phyloP scores from a whole-genome alignment of 2,329 filamentous ascomycete genomes.

The Fusarium hainanense region DNA sequence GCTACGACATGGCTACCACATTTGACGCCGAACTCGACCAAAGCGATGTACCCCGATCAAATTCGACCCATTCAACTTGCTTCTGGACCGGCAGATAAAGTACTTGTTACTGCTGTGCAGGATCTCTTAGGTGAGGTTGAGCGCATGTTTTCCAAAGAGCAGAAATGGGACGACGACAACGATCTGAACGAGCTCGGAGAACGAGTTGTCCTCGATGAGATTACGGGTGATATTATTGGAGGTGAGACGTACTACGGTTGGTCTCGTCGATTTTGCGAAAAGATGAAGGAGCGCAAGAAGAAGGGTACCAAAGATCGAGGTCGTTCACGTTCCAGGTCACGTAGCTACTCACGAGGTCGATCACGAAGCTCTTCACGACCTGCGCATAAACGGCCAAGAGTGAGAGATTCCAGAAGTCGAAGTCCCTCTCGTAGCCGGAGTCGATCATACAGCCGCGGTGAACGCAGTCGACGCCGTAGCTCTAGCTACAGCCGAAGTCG shows the following conservation, averaged over 20 bases:
- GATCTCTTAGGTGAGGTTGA: slow-evolving; percentile 76
- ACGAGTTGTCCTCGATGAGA: slow-evolving; percentile 70
- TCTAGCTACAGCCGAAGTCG: slow-evolving; percentile 49
- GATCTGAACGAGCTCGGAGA: slow-evolving; percentile 84
- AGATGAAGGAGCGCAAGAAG: slow-evolving; percentile 73
- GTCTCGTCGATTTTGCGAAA: slow-evolving; percentile 82
- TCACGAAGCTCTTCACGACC: slow-evolving; percentile 50
- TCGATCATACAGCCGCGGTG: slow-evolving; percentile 47
- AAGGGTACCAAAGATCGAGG: slow-evolving; percentile 47
- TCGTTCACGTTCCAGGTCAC: slow-evolving; percentile 50
- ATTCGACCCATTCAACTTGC: slow-evolving; percentile 78
- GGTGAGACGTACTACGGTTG: slow-evolving; percentile 89
- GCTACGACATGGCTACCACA: slow-evolving; percentile 84
- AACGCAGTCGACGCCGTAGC: slow-evolving; percentile 39
- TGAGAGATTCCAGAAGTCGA: slow-evolving; percentile 37
- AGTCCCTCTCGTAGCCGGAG: slow-evolving; percentile 44
- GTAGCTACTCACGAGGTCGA: slow-evolving; percentile 44
- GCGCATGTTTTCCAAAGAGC: slow-evolving; percentile 70
- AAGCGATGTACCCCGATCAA: slow-evolving; percentile 76
- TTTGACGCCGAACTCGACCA: slow-evolving; percentile 79
- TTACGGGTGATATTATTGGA: slow-evolving; percentile 71
- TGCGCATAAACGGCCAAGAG: slow-evolving; percentile 47
- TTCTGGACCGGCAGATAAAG: slow-evolving; percentile 73
- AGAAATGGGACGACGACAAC: slow-evolving; percentile 60
- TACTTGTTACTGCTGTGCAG: slow-evolving; percentile 75